A percentile compares a stretch with the other conserved stretches of the same genome.
phyloP scores from a whole-genome alignment of 768 basidiomycete genomes.

The Leccinum variicolor region DNA sequence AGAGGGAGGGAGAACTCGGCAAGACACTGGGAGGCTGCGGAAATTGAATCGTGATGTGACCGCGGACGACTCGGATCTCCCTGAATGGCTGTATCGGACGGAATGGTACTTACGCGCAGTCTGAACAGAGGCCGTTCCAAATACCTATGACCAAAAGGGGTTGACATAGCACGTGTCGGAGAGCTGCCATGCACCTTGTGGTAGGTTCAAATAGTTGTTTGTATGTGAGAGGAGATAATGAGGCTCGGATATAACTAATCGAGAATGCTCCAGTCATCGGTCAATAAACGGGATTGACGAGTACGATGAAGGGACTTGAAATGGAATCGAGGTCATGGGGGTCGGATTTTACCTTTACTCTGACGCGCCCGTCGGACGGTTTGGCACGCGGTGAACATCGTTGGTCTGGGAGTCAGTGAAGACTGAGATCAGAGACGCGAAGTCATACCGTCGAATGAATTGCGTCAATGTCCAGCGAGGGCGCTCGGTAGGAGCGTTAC shows the following conservation, averaged over 20 bases:
- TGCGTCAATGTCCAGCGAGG: background rate
- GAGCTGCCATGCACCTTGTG: background rate
- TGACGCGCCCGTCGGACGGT: background rate
- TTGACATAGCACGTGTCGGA: background rate
- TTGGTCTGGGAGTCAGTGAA: background rate
- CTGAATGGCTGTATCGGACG: background rate
- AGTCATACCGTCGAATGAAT: background rate
- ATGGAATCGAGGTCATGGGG: background rate
- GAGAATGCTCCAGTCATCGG: background rate
- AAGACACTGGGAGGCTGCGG: background rate
- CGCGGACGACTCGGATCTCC: background rate
- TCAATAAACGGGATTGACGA: background rate
- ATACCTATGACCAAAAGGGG: background rate
- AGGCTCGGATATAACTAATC: background rate
- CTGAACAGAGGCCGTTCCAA: background rate
- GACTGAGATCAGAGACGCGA: background rate
- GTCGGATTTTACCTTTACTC: background rate
- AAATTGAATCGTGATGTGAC: background rate
- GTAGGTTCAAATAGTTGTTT: background rate
- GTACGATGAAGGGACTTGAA: background rate
- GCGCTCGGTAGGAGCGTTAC: background rate
- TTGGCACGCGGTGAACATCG: background rate
- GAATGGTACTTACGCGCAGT: background rate
- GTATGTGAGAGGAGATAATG: background rate
- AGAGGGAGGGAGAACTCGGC: background rate